Evolutionary conservation across 75 land plant genomes (phyloP).

Genomic region (Chamaecyparis obtusa): DNA sequence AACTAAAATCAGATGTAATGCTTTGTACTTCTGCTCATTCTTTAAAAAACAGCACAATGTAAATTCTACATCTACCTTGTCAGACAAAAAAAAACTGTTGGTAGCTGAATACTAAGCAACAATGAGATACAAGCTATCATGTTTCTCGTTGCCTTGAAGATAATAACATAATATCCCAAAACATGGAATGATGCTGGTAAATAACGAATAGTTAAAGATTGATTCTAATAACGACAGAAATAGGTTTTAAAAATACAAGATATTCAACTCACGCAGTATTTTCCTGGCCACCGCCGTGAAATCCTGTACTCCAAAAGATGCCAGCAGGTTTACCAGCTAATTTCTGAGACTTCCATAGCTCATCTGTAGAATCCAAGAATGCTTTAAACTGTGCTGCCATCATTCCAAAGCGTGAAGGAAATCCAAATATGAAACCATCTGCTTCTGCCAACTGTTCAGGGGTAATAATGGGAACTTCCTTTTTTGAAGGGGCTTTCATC

Average conservation of each 20-base stretch:
- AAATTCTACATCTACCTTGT: not conserved
- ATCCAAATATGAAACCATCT: slow-evolving; percentile 73
- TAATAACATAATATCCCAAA: not conserved
- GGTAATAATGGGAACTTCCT: slow-evolving; percentile 40
- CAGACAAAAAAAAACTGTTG: not conserved
- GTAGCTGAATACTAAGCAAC: not conserved
- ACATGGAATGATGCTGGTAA: not conserved
- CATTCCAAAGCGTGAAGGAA: slow-evolving; percentile 72
- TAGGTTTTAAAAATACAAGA: not conserved
- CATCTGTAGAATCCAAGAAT: slow-evolving; percentile 55
- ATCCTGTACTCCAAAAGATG: slow-evolving; percentile 75
- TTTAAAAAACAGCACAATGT: not conserved
- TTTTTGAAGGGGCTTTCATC: slow-evolving; percentile 55
- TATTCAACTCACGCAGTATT: slow-evolving; percentile 44
- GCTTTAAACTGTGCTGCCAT: slow-evolving; percentile 66
- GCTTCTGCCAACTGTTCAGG: slow-evolving; percentile 62
- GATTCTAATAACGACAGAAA: not conserved
- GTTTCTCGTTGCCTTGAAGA: not conserved
- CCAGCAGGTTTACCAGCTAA: slow-evolving; percentile 81
- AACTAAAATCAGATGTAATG: not conserved
- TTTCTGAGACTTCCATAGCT: slow-evolving; percentile 44
- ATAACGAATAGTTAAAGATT: not conserved
- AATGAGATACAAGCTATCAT: not conserved
- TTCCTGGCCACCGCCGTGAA: slow-evolving; percentile 76
- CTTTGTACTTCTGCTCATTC: not conserved